Base-by-base conservation (phyloP, 305 asterid genomes). In the Striga hermonthica region DNA sequence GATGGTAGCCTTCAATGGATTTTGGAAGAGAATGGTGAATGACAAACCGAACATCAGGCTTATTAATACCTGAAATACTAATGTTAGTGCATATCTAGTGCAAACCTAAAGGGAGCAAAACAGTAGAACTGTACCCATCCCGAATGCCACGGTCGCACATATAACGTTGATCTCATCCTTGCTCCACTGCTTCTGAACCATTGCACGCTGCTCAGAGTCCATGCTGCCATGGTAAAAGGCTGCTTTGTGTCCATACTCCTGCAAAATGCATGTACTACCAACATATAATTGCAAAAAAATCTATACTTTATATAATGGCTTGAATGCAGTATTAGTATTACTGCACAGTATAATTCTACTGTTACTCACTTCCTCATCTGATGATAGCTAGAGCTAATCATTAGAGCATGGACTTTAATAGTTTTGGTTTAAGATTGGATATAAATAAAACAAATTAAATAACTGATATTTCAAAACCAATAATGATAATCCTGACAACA, bases 41-140 rank as follows among this genome's bases (percentile, higher is more conserved):
- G 78, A 93, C 99, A 82, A 88, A 93, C 69, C 99, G 96, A 75
- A 93, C 99, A 80, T 93, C 96, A 14, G 99, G 99, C 84, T 93
- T 93, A 76, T 93, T 93, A 88, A 93, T 93, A 76, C 99, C 99
- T 93, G 80, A 62, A 74, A 57, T 34, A 62, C 57, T 63, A 28
- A 9, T 41, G 80, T 82, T 60, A 82, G 81, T 54, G 69, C 50
- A 57, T 2, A 57, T 57, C 35, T 57, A 16, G 58, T 64, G n/a
- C n/a, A 15, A 52, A 67, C 52, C 69, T 59, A 78, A 71, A 72
- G 54, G 54, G 58, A 68, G 71, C 35, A 52, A 68, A 53, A 45
- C 43, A 74, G 66, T 60, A 62, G 55, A 72, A 60, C 54, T 63
- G 49, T 82, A 90, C 99, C 97, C 96, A 88, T 94, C 72, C 99